Percentiles rank a stretch among this genome's conserved stretches.
phyloP scores from a whole-genome alignment of 2,329 filamentous ascomycete genomes.

The Fusarium solani-melongenae region DNA sequence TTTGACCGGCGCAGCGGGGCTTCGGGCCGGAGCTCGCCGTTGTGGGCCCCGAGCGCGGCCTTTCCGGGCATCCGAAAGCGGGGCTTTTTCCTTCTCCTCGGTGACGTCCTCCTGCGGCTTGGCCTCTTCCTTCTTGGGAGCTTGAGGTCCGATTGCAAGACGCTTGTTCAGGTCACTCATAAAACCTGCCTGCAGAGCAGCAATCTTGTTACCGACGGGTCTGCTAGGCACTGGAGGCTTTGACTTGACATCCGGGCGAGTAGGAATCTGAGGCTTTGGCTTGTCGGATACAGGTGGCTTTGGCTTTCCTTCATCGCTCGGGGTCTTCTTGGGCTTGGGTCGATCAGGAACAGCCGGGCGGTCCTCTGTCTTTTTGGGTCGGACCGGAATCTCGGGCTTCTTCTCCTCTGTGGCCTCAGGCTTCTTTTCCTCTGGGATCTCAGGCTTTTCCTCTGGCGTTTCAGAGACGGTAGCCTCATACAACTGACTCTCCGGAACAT shows the following conservation, averaged over 20 bases:
- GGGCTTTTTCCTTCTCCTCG: constrained; percentile 75
- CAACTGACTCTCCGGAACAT: constrained; percentile 84
- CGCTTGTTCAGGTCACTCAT: constrained; percentile 93
- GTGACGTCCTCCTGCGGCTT: constrained; percentile 64
- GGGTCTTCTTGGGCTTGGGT: constrained; percentile 61
- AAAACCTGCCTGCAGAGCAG: constrained; percentile 89
- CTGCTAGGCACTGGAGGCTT: constrained; percentile 85
- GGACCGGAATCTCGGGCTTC: constrained; percentile 46
- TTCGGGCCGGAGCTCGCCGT: constrained; percentile 73
- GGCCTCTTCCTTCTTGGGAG: constrained; percentile 78
- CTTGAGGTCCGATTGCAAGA: constrained; percentile 82
- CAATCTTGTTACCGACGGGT: constrained; percentile 86
- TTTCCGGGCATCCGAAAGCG: constrained; percentile 90
- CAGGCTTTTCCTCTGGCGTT: constrained; percentile 40
- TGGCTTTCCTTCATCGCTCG: constrained; percentile 51
- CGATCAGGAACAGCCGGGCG: constrained; percentile 63
- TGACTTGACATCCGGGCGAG: constrained; percentile 71
- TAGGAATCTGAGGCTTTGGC: constrained; percentile 70
- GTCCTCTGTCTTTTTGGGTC: constrained; percentile 55
- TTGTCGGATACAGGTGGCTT: constrained; percentile 62
- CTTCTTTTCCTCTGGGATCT: constrained; percentile 41
- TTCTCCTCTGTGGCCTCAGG: constrained; percentile 31
- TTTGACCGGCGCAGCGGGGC: constrained; percentile 52
- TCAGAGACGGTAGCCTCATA: constrained; percentile 78
- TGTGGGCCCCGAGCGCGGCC: constrained; percentile 89